Base-by-base conservation (phyloP, 2,329 filamentous ascomycete genomes). In the Epichloe gansuensis region DNA sequence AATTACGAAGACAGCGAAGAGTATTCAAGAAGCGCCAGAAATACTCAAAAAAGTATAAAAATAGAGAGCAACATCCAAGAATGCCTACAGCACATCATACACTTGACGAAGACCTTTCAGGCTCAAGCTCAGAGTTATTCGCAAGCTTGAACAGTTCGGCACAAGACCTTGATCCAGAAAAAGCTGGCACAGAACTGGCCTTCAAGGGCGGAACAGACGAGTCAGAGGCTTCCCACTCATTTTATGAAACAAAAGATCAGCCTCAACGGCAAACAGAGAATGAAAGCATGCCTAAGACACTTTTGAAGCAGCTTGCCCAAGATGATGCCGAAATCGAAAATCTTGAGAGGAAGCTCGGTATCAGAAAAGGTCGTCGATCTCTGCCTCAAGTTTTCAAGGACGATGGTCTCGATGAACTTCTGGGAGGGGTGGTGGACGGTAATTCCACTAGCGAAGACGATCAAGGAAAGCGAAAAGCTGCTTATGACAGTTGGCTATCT, bases 301-400 rank as follows among this genome's bases (percentile, higher is more conserved):
- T 57, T 57, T 21, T 63, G 81, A n/a, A 80, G 76, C 61, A 77
- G 58, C 71, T 96, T 4, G 82, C 80, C 0, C 75, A 87, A 55
- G 91, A 98, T 53, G 89, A 97, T 61, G 87, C 82, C 2, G 89
- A 95, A 59, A 97, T 98, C 59, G 84, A 85, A 21, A 82, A 82
- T 3, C 72, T 96, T 35, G 93, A 98, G 70, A 89, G 84, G 66
- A 94, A 87, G 62, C 71, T 98, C 3, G 91, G 93, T 0, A 76
- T 96, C 36, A 82, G 77, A 57, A 87, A 84, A 63, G 80, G 81
- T 25, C 85, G 84, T 54, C 94, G 89, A 62, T 83, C 79, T 35
- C 67, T 88, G 5, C 82, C 84, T 0, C 84, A 86, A 57, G 74
- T 81, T 0, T 89, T 90, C 59, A 77, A 81, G 21, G 87, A 95